Percentiles rank a stretch among this genome's conserved stretches.
Conservation (phyloP, 2,329 filamentous ascomycete genomes). For the Penicillium verrucosum region DNA sequence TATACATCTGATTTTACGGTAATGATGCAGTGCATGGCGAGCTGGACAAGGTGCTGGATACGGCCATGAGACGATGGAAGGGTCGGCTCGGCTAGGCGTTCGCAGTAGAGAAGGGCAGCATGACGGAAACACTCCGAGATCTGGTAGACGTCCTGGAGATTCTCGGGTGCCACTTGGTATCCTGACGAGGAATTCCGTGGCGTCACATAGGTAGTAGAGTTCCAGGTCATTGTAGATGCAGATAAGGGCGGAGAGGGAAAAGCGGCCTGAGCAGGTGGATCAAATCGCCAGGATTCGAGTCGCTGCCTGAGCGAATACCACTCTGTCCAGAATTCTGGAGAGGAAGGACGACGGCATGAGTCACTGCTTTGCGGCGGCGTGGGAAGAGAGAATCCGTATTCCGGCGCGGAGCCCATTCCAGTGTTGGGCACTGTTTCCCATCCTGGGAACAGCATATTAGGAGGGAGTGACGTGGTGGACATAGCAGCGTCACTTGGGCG, state of each 20-base stretch:
- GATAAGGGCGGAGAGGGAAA: conserved; percentile 22
- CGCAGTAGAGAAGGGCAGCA: conserved; percentile 82
- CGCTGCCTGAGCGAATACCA: conserved; percentile 76
- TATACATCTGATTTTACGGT: conserved; percentile 82
- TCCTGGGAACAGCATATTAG: conserved; percentile 32
- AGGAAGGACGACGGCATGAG: conserved; percentile 19
- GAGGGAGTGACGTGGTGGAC: conserved; percentile 33
- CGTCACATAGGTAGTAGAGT: conserved; percentile 29
- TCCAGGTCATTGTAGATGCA: conserved; percentile 12
- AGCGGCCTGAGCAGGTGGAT: conserved; percentile 34
- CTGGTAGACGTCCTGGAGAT: conserved; percentile 71
- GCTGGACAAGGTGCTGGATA: conserved; percentile 78
- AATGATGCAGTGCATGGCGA: conserved; percentile 78
- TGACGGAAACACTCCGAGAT: conserved; percentile 90
- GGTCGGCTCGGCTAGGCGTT: conserved; percentile 75
- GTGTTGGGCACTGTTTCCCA: conserved; percentile 20
- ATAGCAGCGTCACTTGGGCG: conserved; percentile 24
- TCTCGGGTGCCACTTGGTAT: conserved; percentile 50
- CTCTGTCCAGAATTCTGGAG: conserved; percentile 69
- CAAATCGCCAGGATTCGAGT: conserved; percentile 78
- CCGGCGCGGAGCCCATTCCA: conserved; percentile 39
- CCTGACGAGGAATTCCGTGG: conserved; percentile 27
- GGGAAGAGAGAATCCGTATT: conserved; percentile 34
- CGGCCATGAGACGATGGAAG: conserved; percentile 69
- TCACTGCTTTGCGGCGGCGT: conserved; percentile 22